phyloP scores from a whole-genome alignment of 1,284 basidiomycete species.

The Malassezia brasiliensis region DNA sequence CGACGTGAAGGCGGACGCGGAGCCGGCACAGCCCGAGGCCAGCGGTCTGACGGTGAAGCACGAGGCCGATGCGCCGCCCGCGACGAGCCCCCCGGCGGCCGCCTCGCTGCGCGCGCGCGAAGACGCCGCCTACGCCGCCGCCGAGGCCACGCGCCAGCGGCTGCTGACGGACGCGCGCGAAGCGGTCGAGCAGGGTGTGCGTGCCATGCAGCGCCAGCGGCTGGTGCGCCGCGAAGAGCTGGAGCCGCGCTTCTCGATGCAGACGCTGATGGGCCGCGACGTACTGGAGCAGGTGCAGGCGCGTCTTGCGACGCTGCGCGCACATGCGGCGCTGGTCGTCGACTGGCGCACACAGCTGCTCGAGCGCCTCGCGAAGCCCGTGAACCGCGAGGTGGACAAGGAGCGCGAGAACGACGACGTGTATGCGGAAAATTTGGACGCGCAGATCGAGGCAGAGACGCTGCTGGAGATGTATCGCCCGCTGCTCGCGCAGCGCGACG shows the following conservation, averaged over 20 bases:
- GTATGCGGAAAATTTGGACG: constrained; percentile 42
- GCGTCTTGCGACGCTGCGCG: constrained; percentile 19
- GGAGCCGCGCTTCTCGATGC: background rate
- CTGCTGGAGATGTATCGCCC: constrained; percentile 43
- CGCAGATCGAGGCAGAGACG: constrained; percentile 40
- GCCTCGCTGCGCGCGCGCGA: constrained; percentile 22
- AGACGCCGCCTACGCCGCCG: constrained; percentile 30
- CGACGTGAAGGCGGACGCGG: no score
- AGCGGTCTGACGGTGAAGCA: background rate
- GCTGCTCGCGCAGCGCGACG: constrained; percentile 35
- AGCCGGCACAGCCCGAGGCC: background rate
- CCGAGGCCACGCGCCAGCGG: constrained; percentile 31
- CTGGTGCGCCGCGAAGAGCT: constrained; percentile 2
- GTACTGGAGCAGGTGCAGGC: constrained; percentile 4
- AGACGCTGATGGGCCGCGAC: background rate
- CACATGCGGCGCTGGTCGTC: constrained; percentile 26
- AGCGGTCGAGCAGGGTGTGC: constrained; percentile 20
- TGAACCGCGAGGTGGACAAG: constrained; percentile 39
- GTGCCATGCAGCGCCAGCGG: background rate
- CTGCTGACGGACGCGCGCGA: constrained; percentile 29
- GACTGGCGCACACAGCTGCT: constrained; percentile 31
- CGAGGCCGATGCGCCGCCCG: background rate
- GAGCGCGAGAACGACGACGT: constrained; percentile 41
- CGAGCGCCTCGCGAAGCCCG: constrained; percentile 23
- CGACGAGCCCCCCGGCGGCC: background rate